Evolutionary conservation across 2,329 filamentous ascomycete genomes (phyloP).

Genomic region (Epichloe sp.): DNA sequence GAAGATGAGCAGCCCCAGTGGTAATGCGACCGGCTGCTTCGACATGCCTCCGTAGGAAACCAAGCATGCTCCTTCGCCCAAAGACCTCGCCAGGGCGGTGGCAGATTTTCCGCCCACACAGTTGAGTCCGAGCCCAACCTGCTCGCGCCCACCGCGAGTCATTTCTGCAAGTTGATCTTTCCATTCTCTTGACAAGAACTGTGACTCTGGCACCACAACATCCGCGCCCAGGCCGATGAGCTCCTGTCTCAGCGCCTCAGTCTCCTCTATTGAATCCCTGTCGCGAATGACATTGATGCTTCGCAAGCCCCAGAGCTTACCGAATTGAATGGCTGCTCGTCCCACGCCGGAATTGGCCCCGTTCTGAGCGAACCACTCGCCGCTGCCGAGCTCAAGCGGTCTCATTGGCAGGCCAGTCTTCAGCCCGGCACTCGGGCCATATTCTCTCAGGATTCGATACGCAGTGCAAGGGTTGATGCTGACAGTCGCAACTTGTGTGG

Average conservation of each 20-base stretch:
- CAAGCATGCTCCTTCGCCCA: constrained; percentile 57
- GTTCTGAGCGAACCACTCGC: constrained; percentile 95
- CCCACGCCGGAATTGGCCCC: constrained; percentile 92
- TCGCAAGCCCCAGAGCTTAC: constrained; percentile 70
- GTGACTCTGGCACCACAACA: constrained; percentile 41
- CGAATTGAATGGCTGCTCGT: constrained; percentile 80
- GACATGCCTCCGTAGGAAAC: constrained; percentile 97
- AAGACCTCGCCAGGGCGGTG: constrained; percentile 60
- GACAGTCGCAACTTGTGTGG: constrained; percentile 74
- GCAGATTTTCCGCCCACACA: constrained; percentile 87
- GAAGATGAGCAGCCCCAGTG: constrained; percentile 82
- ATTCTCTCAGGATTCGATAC: constrained; percentile 83
- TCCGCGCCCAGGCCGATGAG: constrained; percentile 41
- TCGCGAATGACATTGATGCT: constrained; percentile 83
- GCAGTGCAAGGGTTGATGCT: constrained; percentile 89
- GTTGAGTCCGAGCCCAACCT: constrained; percentile 70
- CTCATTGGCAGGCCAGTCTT: constrained; percentile 32
- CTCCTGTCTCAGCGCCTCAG: constrained; percentile 43
- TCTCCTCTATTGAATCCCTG: constrained; percentile 50
- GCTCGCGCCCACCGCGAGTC: constrained; percentile 58
- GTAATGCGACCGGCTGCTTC: constrained; percentile 68
- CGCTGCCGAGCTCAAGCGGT: constrained; percentile 31
- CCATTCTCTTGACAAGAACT: constrained; percentile 47
- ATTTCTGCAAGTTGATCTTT: constrained; percentile 45
- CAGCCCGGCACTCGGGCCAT: constrained; percentile 37